Base-by-base conservation (phyloP, 1,284 basidiomycete species). In the Schizophyllum amplum region DNA sequence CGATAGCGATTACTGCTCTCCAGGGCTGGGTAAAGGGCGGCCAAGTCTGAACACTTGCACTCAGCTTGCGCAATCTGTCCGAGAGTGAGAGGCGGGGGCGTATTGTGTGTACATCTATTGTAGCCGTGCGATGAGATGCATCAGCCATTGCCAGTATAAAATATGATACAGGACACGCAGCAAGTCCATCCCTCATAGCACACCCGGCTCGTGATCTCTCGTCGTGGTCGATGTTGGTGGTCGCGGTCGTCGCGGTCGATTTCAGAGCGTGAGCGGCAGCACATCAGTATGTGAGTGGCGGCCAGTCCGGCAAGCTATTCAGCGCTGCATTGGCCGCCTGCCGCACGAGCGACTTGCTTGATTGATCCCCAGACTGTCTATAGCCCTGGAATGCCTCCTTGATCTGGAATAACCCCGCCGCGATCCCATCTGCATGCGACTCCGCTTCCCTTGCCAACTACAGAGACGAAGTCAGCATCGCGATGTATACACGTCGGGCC, bases 291-390 rank as follows among this genome's bases (percentile, higher is more conserved):
- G 63, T 58, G 33, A 62, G 59, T 1, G 65, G 67, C 23, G 83
- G 83, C 82, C 81, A 85, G 58, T 81, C 79, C 6, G 83, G 83
- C 24, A 85, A 66, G 48, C 73, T 71, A 47, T 76, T 72, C 52
- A 85, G 62, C 4, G 83, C 80, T 26, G 82, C 81, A 60, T 85
- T 85, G 33, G 78, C 78, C 2, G 81, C 80, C 65, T 85, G 80
- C 23, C 81, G 75, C 15, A 85, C 83, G 21, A 81, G 76, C 27
- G 70, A 72, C 63, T 83, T 84, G 62, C 81, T 80, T 9, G 79
- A 74, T 26, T 67, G 54, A 64, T 85, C 83, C 0, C 72, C 71
- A 6, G 83, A 84, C 33, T 82, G 80, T 26, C 82, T 74, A 64
- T 85, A 85, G 9, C 77, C 79, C 17, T 73, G 63, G 60, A 76